These are phyloP conservation scores for Piper longum DNA, from an alignment of 164 flowering plant species.

Conservation along the genomic window DNA sequence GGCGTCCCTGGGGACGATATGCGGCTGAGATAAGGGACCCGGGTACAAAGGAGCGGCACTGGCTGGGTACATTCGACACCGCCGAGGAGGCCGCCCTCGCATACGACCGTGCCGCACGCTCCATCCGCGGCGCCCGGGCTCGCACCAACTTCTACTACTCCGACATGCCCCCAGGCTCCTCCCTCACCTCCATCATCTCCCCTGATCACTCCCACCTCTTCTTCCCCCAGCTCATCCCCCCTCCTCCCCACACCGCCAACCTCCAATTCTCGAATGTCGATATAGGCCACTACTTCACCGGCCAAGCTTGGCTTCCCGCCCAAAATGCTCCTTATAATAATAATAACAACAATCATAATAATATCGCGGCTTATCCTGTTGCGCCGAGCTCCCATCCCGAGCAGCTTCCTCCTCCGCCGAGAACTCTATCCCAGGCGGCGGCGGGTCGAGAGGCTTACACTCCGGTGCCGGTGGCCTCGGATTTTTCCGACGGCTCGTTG, in stretches of 20 bases:
- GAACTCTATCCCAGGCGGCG: conserved; percentile 4
- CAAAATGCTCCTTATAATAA: not conserved
- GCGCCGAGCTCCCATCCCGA: not conserved
- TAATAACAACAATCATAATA: no score
- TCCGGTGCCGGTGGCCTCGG: not conserved
- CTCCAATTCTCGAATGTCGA: not conserved
- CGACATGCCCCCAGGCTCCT: conserved; percentile 37
- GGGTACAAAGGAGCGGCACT: conserved; percentile 33
- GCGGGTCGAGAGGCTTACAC: not conserved
- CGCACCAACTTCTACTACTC: conserved; percentile 40
- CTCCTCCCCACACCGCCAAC: not conserved
- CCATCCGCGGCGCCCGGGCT: conserved; percentile 34
- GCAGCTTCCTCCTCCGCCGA: not conserved
- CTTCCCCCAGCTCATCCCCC: not conserved
- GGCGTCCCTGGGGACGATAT: conserved; percentile 44
- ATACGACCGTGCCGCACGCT: conserved; percentile 35
- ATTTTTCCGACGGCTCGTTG: conserved; percentile 1
- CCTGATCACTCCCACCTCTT: conserved; percentile 23
- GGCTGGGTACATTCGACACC: conserved; percentile 47
- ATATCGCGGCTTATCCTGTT: conserved; percentile 3
- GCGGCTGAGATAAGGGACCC: conserved; percentile 49
- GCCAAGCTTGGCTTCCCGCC: conserved; percentile 1
- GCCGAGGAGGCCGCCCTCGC: conserved; percentile 48
- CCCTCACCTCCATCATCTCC: conserved; percentile 31
- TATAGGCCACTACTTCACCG: conserved; percentile 2